Percentiles rank a stretch among this genome's conserved stretches.
Evolutionary conservation across 2,329 filamentous ascomycete genomes (phyloP).

Genomic region (Metarhizium sp.): DNA sequence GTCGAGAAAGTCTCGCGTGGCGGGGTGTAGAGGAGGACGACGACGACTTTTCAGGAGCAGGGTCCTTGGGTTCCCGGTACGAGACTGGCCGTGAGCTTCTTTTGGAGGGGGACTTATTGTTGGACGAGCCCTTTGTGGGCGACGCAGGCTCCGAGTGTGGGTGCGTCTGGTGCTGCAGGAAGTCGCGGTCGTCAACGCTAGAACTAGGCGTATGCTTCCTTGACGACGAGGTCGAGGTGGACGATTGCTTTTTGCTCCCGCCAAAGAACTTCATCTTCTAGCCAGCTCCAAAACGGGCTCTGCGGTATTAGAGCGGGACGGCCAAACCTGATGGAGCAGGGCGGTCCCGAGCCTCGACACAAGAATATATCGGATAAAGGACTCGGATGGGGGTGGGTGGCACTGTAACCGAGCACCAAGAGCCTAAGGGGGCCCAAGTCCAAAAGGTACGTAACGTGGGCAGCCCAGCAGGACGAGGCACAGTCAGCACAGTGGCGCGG

Average conservation of each 20-base stretch:
- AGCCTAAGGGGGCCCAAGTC: conserved; percentile 7
- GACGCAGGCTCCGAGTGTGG: conserved; percentile 26
- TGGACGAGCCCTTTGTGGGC: conserved; percentile 25
- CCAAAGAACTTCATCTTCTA: conserved; percentile 44
- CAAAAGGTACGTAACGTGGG: not conserved
- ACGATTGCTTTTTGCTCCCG: conserved; percentile 29
- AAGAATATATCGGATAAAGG: conserved; percentile 30
- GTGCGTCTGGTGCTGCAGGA: conserved; percentile 21
- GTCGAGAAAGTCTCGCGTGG: conserved; percentile 36
- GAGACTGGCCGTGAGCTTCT: conserved; percentile 22
- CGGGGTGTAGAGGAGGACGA: conserved; percentile 21
- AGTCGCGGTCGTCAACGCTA: conserved; percentile 26
- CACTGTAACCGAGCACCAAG: conserved; percentile 20
- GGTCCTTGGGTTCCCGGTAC: conserved; percentile 14
- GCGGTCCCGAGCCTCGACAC: conserved; percentile 28
- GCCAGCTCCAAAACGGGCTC: conserved; percentile 7
- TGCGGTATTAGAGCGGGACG: conserved; percentile 6
- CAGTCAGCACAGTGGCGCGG: not conserved
- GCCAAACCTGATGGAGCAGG: conserved; percentile 14
- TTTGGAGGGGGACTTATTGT: conserved; percentile 18
- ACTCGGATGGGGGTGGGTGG: conserved; percentile 6
- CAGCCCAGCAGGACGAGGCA: not conserved
- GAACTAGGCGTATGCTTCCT: conserved; percentile 30
- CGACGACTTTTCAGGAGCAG: conserved; percentile 9
- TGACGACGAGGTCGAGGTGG: conserved; percentile 13